phyloP scores from a whole-genome alignment of 257 asterid species.

The Solanum sejunctum region DNA sequence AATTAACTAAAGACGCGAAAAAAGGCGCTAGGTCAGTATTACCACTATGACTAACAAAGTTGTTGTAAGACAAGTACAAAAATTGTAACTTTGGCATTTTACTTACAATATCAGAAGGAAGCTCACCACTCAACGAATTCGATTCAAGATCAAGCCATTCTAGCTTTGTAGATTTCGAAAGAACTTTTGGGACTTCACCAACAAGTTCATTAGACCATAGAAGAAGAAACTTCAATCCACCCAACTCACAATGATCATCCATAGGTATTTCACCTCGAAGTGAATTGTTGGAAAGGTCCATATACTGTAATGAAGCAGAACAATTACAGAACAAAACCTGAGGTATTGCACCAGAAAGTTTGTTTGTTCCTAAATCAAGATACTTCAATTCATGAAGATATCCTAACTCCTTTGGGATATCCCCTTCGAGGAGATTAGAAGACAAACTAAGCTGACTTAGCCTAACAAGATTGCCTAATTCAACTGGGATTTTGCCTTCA shows the following conservation, averaged over 20 bases:
- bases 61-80: conserved; percentile 56
- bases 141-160: conserved; percentile 75
- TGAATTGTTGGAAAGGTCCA: conserved; percentile 79
- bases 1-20: conserved; percentile 38
- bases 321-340: conserved; percentile 38
- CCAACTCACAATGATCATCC: conserved; percentile 25
- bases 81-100: conserved; percentile 39
- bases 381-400: conserved; percentile 30
- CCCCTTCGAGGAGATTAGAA: conserved; percentile 44
- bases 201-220: conserved; percentile 65
- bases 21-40: conserved; percentile 53
- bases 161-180: conserved; percentile 47
- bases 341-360: conserved; percentile 50
- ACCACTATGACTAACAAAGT: conserved; percentile 38
- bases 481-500: conserved; percentile 42
- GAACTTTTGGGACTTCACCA: conserved; percentile 47
- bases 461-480: conserved; percentile 31
- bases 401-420: conserved; percentile 43
- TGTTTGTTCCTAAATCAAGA: conserved; percentile 62
- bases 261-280: conserved; percentile 50
- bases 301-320: conserved; percentile 34
- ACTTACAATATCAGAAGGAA: conserved; percentile 35
- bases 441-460: conserved; percentile 58
- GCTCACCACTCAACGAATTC: conserved; percentile 48
- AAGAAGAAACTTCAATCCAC: conserved; percentile 46